Percentiles rank a stretch among this genome's conserved stretches.
Evolutionary conservation across 371 early-diverging fungal genomes (phyloP).

Genomic region (Mortierella polycephala): DNA sequence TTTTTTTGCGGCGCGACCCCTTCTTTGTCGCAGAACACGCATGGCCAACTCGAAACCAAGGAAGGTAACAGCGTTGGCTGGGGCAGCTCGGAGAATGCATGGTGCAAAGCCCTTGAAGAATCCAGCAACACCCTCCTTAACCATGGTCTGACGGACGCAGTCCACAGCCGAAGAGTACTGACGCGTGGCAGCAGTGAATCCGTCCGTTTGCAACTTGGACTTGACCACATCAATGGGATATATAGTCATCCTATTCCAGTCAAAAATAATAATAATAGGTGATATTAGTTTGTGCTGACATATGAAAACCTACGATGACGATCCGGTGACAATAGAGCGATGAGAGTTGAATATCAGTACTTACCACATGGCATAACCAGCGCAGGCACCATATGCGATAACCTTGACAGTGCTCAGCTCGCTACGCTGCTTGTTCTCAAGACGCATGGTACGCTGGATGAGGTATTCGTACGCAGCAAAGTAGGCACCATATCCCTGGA

Average conservation of each 20-base stretch:
- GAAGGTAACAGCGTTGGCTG: slow-evolving; percentile 89
- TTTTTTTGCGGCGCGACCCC: no score
- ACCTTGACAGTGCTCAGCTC: slow-evolving; percentile 75
- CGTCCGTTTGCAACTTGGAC: slow-evolving; percentile 84
- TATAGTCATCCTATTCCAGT: slow-evolving; percentile 58
- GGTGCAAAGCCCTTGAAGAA: slow-evolving; percentile 89
- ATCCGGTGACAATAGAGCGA: not conserved
- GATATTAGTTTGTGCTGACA: not conserved
- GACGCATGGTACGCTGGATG: slow-evolving; percentile 71
- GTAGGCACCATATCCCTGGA: slow-evolving; percentile 84
- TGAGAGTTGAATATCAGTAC: not conserved
- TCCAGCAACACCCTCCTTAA: slow-evolving; percentile 75
- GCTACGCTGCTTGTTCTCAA: slow-evolving; percentile 61
- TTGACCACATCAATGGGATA: slow-evolving; percentile 86
- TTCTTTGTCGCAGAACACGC: slow-evolving; percentile 55
- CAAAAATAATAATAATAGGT: slow-evolving; percentile 1
- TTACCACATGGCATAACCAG: slow-evolving; percentile 86
- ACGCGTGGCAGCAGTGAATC: slow-evolving; percentile 64
- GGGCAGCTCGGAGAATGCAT: slow-evolving; percentile 90
- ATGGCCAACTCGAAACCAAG: slow-evolving; percentile 68
- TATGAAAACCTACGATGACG: no score
- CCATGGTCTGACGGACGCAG: slow-evolving; percentile 74
- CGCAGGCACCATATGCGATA: slow-evolving; percentile 76
- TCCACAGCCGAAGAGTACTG: slow-evolving; percentile 72
- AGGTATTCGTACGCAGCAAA: slow-evolving; percentile 84